Percentiles rank a stretch among this genome's conserved stretches.
phyloP scores from a whole-genome alignment of 208 protist genomes.

The Trypanosomatidae sp. region DNA sequence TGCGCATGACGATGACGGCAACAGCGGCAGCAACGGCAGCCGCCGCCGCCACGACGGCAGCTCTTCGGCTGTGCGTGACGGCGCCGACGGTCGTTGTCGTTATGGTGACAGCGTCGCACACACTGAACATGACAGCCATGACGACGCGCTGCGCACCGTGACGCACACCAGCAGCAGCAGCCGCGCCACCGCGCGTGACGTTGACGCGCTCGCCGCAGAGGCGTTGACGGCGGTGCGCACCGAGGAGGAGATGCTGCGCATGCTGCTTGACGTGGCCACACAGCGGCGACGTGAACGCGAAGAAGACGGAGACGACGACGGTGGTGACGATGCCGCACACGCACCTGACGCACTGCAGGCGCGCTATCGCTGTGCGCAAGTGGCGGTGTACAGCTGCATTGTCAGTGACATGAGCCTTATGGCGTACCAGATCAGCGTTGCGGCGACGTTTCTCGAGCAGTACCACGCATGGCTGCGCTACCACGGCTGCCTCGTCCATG shows the following conservation, averaged over 20 bases:
- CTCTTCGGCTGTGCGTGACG: conserved; percentile 1
- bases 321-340: conserved; percentile 23
- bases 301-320: conserved; percentile 39
- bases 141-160: no score
- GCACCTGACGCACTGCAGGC: conserved; percentile 21
- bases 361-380: conserved; percentile 33
- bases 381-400: conserved; percentile 67
- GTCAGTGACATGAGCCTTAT: conserved; percentile 67
- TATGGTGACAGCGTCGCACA: conserved; percentile 7
- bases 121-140: background rate
- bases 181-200: no score
- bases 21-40: background rate
- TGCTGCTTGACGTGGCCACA: conserved; percentile 2
- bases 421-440: conserved; percentile 23
- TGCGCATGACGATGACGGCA: background rate
- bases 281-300: conserved; percentile 24
- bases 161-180: no score
- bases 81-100: conserved; percentile 6
- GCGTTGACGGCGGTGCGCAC: background rate
- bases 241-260: conserved; percentile 5
- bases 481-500: conserved; percentile 31
- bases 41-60: background rate
- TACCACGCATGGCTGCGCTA: conserved; percentile 64
- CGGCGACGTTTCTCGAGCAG: conserved; percentile 30
- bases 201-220: no score